Evolutionary conservation across 805 yeast genomes (phyloP).

Genomic region (Saccharomyces jurei): DNA sequence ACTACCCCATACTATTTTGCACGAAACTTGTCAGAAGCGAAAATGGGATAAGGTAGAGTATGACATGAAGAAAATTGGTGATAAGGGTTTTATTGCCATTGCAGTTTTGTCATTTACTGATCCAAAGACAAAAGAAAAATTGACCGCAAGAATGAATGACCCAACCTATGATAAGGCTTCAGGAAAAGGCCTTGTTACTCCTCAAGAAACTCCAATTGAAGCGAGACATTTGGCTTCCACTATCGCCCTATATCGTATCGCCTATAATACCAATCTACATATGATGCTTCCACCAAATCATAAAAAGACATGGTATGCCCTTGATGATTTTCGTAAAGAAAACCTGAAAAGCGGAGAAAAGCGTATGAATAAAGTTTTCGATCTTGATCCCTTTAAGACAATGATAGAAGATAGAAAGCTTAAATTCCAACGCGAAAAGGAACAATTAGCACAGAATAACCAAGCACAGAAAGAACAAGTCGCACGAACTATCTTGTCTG

Average conservation of each 20-base stretch:
- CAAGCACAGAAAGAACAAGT: constrained; percentile 44
- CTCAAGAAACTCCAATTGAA: constrained; percentile 77
- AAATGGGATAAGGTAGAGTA: constrained; percentile 86
- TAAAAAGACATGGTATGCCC: constrained; percentile 64
- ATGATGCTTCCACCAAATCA: constrained; percentile 83
- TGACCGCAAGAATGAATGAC: constrained; percentile 47
- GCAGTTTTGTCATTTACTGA: constrained; percentile 63
- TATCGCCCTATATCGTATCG: constrained; percentile 69
- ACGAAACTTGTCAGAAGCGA: constrained; percentile 78
- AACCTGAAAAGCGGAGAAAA: constrained; percentile 39
- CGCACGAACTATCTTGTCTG: constrained; percentile 39
- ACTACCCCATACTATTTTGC: constrained; percentile 74
- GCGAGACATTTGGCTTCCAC: constrained; percentile 91
- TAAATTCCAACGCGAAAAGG: constrained; percentile 38
- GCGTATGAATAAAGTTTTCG: constrained; percentile 47
- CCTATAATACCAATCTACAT: constrained; percentile 73
- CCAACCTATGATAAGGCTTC: constrained; percentile 37
- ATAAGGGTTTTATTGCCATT: constrained; percentile 54
- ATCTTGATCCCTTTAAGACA: constrained; percentile 69
- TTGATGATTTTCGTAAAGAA: constrained; percentile 53
- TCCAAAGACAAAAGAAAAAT: constrained; percentile 68
- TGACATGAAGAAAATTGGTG: constrained; percentile 49
- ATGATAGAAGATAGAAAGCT: constrained; percentile 48
- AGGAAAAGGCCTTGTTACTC: constrained; percentile 41
- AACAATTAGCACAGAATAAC: constrained; percentile 37